Conservation (phyloP, 495 filamentous ascomycete genomes). For the Acidomyces sp. region DNA sequence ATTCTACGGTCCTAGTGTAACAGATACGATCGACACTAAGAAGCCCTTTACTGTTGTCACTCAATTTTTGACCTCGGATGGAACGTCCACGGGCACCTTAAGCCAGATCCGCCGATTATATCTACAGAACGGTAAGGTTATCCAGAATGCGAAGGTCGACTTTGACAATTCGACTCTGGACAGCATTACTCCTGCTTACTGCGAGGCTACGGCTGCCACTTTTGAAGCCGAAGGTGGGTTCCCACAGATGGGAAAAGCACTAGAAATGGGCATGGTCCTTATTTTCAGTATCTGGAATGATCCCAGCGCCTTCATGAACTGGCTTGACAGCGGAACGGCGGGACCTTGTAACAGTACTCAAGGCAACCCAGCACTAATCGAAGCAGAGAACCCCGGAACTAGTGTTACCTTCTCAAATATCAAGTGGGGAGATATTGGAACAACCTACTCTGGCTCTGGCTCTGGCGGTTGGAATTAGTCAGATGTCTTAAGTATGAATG, state of each 20-base stretch:
- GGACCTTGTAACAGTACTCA: conserved; percentile 45
- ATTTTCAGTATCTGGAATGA: conserved; percentile 54
- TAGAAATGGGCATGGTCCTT: conserved; percentile 53
- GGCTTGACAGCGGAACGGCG: conserved; percentile 42
- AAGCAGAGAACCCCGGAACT: conserved; percentile 19
- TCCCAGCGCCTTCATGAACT: conserved; percentile 44
- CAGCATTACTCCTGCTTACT: conserved; percentile 14
- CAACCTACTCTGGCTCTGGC: too few species aligned
- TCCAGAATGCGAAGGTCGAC: conserved; percentile 27
- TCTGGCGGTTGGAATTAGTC: too few species aligned
- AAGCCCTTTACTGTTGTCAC: conserved; percentile 55
- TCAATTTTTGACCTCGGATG: conserved; percentile 50
- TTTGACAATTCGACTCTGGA: conserved; percentile 18
- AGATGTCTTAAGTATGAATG: too few species aligned
- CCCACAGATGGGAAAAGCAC: conserved; percentile 24
- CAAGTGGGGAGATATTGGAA: conserved; percentile 27
- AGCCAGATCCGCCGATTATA: conserved; percentile 58
- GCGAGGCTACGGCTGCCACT: background rate
- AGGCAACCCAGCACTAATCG: conserved; percentile 22
- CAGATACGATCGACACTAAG: conserved; percentile 45
- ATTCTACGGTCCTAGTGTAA: conserved; percentile 3
- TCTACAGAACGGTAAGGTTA: conserved; percentile 53
- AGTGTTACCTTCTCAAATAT: conserved; percentile 25
- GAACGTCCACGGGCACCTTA: conserved; percentile 41
- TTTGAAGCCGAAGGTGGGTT: conserved; percentile 22